Percentiles rank a stretch among this genome's conserved stretches.
Evolutionary conservation across 768 basidiomycete genomes (phyloP).

Genomic region (Termitomyces heimii): DNA sequence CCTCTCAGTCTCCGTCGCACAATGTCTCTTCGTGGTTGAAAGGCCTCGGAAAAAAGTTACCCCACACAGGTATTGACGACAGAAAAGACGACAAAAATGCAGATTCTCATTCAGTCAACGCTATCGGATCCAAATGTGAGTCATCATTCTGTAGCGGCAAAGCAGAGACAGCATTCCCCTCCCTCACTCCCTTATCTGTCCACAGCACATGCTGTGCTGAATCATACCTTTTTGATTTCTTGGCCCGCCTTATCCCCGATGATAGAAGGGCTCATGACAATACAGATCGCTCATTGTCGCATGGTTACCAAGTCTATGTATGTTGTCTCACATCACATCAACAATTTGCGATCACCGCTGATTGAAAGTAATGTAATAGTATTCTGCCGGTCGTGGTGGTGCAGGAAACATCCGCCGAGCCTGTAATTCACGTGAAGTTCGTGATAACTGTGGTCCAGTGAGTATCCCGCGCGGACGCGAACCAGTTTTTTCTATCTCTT

Average conservation of each 20-base stretch:
- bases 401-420: constrained; percentile 56
- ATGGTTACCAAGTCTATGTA: constrained; percentile 53
- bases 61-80: neutral
- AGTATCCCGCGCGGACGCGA: constrained; percentile 58
- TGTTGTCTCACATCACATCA: constrained; percentile 16
- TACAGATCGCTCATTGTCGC: constrained; percentile 44
- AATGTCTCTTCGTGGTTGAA: constrained; percentile 1
- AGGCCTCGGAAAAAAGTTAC: neutral
- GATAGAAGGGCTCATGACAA: constrained; percentile 1
- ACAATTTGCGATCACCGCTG: neutral
- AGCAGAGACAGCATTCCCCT: neutral
- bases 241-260: neutral
- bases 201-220: neutral
- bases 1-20: neutral
- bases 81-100: neutral
- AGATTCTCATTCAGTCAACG: neutral
- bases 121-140: constrained; percentile 4
- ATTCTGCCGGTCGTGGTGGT: constrained; percentile 64
- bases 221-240: neutral
- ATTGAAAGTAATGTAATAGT: constrained; percentile 17
- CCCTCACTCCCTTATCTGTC: neutral
- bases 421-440: constrained; percentile 35
- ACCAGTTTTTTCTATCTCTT: constrained; percentile 26
- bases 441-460: constrained; percentile 37
- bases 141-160: neutral